Evolutionary conservation across 2,329 filamentous ascomycete genomes (phyloP), one percentile per base, ranked within the genome.

Genomic region (Chaetomium globosum): DNA sequence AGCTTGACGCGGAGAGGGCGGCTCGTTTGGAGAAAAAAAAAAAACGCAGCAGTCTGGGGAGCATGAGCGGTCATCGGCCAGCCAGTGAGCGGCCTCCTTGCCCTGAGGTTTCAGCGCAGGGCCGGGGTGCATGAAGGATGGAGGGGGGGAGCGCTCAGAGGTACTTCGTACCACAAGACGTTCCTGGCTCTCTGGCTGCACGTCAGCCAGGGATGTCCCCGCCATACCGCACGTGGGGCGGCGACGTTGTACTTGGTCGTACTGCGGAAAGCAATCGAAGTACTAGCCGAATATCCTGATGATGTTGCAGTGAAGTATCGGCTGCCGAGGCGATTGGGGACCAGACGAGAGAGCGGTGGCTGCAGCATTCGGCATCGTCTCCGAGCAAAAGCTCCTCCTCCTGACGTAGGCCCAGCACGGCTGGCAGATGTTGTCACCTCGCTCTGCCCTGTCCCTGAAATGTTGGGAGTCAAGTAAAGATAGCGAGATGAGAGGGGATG

Each of bases 51-150:
- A 33, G 65, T 68, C 59, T 65, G 67, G 68, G 68, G 65, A 63
- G 60, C 62, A 64, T 68, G 36, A 66, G 60, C 54, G 51, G 56
- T 43, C 56, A 61, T 39, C 61, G 61, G 54, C 62, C 61, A 61
- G 57, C 48, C 59, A 59, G 39, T 68, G 46, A 55, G 61, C 54
- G 49, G 21, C 43, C 53, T 52, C 46, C 60, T 46, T 54, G 65
- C 67, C 67, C 65, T 66, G 65, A 66, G 67, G 71, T 72, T 74
- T 73, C 68, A 72, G 67, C 61, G 63, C 63, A 65, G 65, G 68
- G 65, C 70, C 67, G 67, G 68, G 71, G 67, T 71, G 65, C 67
- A 69, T 67, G 59, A 65, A 54, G 43, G 59, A 52, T 60, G 48
- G 54, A 64, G 59, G 53, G 53, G 43, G 54, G 59, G 16, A 39